These are phyloP conservation scores for Herpetospermum pedunculosum DNA, from an alignment of 306 rosid genomes.

Conservation along the genomic window DNA sequence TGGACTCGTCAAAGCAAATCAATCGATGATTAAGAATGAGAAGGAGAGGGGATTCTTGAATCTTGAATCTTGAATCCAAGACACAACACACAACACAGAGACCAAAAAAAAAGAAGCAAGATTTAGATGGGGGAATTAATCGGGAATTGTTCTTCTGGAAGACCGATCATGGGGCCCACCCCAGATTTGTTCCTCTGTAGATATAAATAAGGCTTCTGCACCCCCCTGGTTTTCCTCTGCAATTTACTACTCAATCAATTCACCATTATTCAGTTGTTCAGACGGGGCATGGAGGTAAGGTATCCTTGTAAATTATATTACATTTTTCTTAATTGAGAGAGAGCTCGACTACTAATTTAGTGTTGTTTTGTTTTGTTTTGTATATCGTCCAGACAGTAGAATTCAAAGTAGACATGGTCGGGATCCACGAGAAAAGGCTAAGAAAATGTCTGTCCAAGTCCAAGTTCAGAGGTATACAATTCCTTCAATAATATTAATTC, in stretches of 20 bases:
- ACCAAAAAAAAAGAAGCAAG: too few relatives aligned
- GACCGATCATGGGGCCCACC: neutral
- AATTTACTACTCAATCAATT: neutral
- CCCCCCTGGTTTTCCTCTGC: neutral
- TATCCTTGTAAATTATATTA: too few relatives aligned
- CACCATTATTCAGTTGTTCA: too few relatives aligned
- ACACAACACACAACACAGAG: too few relatives aligned
- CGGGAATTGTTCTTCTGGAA: neutral
- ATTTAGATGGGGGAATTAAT: too few relatives aligned
- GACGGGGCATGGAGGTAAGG: too few relatives aligned
- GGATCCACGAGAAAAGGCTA: slow-evolving; percentile 74
- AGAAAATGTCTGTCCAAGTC: slow-evolving; percentile 74
- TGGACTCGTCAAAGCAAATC: slow-evolving; percentile 79
- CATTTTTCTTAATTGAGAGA: too few relatives aligned
- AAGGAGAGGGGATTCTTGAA: slow-evolving; percentile 31
- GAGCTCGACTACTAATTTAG: too few relatives aligned
- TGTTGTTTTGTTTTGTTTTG: neutral
- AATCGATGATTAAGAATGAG: slow-evolving; percentile 54
- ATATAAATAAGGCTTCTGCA: neutral
- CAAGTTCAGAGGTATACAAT: too few relatives aligned
- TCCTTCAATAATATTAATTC: too few relatives aligned
- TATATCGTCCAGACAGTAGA: slow-evolving; percentile 51
- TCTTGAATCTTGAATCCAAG: slow-evolving; percentile 17
- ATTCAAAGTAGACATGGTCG: slow-evolving; percentile 88
- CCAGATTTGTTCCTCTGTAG: neutral